Conservation (phyloP, 345 rosid genomes). For the Syzygium oleosum region DNA sequence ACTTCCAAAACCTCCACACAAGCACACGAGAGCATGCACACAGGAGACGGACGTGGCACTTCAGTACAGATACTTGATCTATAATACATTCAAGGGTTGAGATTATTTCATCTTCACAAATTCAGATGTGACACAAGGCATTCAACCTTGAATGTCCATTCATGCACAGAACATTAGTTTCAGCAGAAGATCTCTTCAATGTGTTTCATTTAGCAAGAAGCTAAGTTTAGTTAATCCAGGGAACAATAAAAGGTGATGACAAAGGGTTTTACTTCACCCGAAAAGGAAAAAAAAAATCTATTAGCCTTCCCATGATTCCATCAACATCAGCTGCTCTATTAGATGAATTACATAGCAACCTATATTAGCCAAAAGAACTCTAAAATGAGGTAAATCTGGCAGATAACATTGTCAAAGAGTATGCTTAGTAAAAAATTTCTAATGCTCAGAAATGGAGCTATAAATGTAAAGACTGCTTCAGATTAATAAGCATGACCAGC, state of each 20-base stretch:
- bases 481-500: not conserved
- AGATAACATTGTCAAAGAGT: not conserved
- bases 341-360: not conserved
- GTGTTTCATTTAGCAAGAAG: not conserved
- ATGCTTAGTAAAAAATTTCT: not conserved
- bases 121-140: not conserved
- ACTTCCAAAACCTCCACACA: not conserved
- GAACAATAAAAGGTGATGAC: not conserved
- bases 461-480: not conserved
- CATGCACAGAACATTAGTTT: not conserved
- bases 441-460: not conserved
- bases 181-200: not conserved
- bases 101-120: not conserved
- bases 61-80: not conserved
- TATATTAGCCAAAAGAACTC: not conserved
- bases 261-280: not conserved
- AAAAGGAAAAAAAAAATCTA: not conserved
- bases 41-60: not conserved
- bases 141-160: not conserved
- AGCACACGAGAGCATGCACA: not conserved
- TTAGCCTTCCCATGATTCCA: not conserved
- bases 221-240: not conserved
- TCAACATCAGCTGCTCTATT: not conserved
- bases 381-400: not conserved
- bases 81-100: not conserved